Evolutionary conservation across 495 filamentous ascomycete species (phyloP).

Genomic region (Staphylotrichum longicolle): DNA sequence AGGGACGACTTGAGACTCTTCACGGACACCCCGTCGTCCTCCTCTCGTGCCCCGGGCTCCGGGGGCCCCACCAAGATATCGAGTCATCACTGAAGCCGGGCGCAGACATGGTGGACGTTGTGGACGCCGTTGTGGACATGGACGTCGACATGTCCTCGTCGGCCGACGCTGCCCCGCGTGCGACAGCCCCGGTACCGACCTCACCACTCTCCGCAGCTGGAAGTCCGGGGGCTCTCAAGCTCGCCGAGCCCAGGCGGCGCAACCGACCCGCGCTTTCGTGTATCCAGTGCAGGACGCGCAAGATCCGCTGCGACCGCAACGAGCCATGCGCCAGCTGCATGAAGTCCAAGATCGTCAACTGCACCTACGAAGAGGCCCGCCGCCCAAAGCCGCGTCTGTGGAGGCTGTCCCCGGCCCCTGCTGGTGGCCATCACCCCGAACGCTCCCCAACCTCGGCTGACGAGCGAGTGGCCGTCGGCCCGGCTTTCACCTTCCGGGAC

Average conservation of each 20-base stretch:
- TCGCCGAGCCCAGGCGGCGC: conserved; percentile 34
- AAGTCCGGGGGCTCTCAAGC: conserved; percentile 12
- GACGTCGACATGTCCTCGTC: conserved; percentile 28
- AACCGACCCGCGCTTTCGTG: conserved; percentile 50
- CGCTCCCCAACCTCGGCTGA: conserved; percentile 19
- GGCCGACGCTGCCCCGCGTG: conserved; percentile 15
- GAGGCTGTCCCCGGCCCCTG: conserved; percentile 30
- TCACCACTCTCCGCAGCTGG: conserved; percentile 11
- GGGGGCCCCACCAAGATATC: conserved; percentile 13
- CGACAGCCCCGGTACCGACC: conserved; percentile 16
- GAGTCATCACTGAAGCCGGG: no score
- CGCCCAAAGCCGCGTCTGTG: conserved; percentile 35
- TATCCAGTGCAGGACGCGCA: conserved; percentile 53
- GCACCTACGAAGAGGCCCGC: conserved; percentile 43
- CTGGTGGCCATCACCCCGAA: conserved; percentile 23
- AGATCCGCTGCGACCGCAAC: conserved; percentile 56
- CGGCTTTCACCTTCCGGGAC: conserved; percentile 18
- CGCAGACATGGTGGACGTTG: no score
- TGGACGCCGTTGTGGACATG: conserved; percentile 8
- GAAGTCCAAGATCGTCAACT: conserved; percentile 44
- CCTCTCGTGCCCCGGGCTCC: background rate
- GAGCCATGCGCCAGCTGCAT: conserved; percentile 53
- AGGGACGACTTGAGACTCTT: no score
- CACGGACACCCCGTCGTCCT: background rate
- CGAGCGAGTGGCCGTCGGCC: conserved; percentile 14